These are phyloP conservation scores for Neurospora sp. DNA, from an alignment of 2,329 filamentous ascomycete genomes.

Conservation along the genomic window DNA sequence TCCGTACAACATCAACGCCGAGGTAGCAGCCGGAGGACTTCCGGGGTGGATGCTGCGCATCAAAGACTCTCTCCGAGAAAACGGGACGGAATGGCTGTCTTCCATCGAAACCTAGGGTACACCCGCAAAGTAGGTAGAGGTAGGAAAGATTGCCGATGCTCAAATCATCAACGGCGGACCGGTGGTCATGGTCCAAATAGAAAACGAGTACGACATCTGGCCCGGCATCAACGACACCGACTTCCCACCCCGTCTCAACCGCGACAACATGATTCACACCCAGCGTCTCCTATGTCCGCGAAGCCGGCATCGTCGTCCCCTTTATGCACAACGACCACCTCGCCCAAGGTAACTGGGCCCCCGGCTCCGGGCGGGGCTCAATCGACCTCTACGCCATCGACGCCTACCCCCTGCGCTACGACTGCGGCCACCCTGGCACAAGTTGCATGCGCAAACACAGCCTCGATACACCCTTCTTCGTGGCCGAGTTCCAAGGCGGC, in stretches of 20 bases:
- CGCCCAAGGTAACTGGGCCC: neutral
- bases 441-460: neutral
- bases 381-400: neutral
- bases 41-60: slow-evolving; percentile 17
- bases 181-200: slow-evolving; percentile 60
- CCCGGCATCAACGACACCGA: neutral
- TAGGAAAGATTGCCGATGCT: slow-evolving; percentile 45
- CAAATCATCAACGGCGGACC: slow-evolving; percentile 70
- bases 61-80: neutral
- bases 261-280: neutral
- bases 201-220: slow-evolving; percentile 49
- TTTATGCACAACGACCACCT: neutral
- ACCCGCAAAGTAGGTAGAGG: slow-evolving; percentile 11
- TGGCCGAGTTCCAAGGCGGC: no score
- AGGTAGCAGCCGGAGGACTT: neutral
- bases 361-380: neutral
- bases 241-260: neutral
- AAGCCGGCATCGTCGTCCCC: neutral
- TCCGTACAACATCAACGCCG: neutral
- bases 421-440: neutral
- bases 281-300: neutral
- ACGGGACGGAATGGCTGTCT: neutral
- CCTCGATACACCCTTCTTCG: no score
- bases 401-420: neutral
- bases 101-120: neutral